Conservation (phyloP, 2,329 filamentous ascomycete genomes). For the Metarhizium guizhouense region DNA sequence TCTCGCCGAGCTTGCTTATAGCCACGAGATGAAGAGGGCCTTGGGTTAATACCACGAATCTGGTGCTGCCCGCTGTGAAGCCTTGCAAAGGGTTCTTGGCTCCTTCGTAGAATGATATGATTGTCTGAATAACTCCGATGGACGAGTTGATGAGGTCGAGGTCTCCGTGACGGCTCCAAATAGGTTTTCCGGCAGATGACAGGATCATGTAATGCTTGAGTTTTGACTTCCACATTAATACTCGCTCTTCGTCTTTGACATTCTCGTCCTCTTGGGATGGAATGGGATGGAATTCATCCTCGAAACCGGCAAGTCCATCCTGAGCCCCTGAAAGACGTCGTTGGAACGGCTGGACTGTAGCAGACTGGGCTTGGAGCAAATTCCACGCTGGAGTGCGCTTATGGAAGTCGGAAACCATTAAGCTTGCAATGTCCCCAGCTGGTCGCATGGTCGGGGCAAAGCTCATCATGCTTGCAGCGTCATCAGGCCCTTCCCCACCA, state of each 20-base stretch:
- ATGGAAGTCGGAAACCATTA: conserved; percentile 64
- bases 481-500: conserved; percentile 42
- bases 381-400: conserved; percentile 61
- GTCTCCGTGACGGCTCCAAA: conserved; percentile 92
- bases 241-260: conserved; percentile 45
- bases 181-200: conserved; percentile 91
- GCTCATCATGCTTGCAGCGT: conserved; percentile 58
- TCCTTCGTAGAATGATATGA: conserved; percentile 92
- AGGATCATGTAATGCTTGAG: conserved; percentile 96
- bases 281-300: conserved; percentile 69
- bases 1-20: conserved; percentile 87
- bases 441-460: conserved; percentile 54
- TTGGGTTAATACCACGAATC: conserved; percentile 78
- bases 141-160: conserved; percentile 84
- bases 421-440: conserved; percentile 68
- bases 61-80: conserved; percentile 78
- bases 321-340: conserved; percentile 32
- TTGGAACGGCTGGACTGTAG: conserved; percentile 53
- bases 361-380: conserved; percentile 53
- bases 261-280: conserved; percentile 41
- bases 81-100: conserved; percentile 67
- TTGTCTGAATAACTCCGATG: conserved; percentile 91
- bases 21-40: conserved; percentile 89
- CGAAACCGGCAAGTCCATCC: conserved; percentile 57
- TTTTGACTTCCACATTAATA: conserved; percentile 79